Percentiles rank a stretch among this genome's conserved stretches.
Evolutionary conservation across 345 rosid genomes (phyloP).

Genomic region (Heritiera littoralis): DNA sequence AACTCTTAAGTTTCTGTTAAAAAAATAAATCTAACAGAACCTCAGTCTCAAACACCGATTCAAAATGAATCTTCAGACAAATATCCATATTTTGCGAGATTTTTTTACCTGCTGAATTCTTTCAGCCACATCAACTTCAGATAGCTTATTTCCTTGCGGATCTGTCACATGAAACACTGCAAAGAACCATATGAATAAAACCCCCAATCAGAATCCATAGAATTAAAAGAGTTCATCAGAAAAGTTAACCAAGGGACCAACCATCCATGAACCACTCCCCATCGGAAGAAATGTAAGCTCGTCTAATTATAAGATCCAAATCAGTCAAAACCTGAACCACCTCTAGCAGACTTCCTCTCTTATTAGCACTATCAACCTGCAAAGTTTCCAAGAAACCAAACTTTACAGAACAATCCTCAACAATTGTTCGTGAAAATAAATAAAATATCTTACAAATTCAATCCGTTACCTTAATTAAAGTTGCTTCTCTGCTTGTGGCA

Average conservation of each 20-base stretch:
- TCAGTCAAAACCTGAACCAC: constrained; percentile 85
- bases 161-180: constrained; percentile 81
- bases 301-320: constrained; percentile 61
- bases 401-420: not conserved
- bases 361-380: constrained; percentile 83
- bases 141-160: constrained; percentile 63
- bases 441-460: constrained; percentile 19
- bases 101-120: constrained; percentile 64
- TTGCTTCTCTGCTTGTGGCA: constrained; percentile 54
- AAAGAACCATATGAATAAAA: constrained; percentile 18
- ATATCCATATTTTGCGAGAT: not conserved
- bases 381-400: constrained; percentile 14
- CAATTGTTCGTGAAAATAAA: constrained; percentile 8
- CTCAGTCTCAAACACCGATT: not conserved
- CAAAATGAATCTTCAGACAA: not conserved
- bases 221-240: not conserved
- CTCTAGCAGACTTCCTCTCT: constrained; percentile 73
- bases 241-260: constrained; percentile 31
- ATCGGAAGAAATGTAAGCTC: constrained; percentile 87
- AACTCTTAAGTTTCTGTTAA: not conserved
- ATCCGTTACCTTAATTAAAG: constrained; percentile 60
- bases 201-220: constrained; percentile 17
- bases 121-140: constrained; percentile 63
- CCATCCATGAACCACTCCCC: constrained; percentile 96
- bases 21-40: not conserved